Conservation (phyloP, 192 early-diverging fungal species). For the Gamsiella multidivaricata region DNA sequence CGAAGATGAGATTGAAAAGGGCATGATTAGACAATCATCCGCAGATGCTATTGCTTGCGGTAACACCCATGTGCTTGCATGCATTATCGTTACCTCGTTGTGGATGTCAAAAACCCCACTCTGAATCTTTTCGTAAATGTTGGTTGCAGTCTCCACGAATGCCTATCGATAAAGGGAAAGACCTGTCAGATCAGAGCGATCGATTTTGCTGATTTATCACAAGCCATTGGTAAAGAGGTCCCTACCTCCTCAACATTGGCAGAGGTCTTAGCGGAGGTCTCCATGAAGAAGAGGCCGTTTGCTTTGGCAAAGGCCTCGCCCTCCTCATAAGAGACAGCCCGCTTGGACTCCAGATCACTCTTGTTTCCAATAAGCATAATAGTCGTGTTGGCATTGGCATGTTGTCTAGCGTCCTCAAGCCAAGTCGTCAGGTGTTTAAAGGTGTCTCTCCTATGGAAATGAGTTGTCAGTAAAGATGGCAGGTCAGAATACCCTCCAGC, state of each 20-base stretch:
- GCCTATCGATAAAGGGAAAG: constrained; percentile 51
- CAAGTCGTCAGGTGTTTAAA: constrained; percentile 60
- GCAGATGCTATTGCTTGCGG: too few relatives aligned
- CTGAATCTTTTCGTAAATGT: constrained; percentile 85
- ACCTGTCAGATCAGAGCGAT: not conserved
- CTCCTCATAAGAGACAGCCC: constrained; percentile 86
- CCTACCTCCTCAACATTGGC: constrained; percentile 81
- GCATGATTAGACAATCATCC: too few relatives aligned
- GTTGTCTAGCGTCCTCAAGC: constrained; percentile 79
- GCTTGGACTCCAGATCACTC: constrained; percentile 83
- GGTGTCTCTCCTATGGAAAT: constrained; percentile 43
- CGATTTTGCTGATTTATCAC: not conserved
- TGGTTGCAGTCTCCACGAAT: constrained; percentile 82
- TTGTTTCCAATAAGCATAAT: constrained; percentile 95
- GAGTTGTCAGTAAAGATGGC: not conserved
- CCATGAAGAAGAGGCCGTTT: constrained; percentile 89
- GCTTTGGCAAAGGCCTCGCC: constrained; percentile 89
- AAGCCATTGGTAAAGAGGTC: not conserved
- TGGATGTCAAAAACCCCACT: constrained; percentile 77
- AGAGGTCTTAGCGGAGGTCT: constrained; percentile 91
- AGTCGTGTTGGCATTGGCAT: constrained; percentile 90
- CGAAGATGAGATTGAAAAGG: not conserved
- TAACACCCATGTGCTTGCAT: too few relatives aligned
- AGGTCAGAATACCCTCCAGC: constrained; percentile 1
- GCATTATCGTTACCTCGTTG: constrained; percentile 68